Base-by-base conservation (phyloP, 208 protist genomes). In the Endotrypanum monterogeii region DNA sequence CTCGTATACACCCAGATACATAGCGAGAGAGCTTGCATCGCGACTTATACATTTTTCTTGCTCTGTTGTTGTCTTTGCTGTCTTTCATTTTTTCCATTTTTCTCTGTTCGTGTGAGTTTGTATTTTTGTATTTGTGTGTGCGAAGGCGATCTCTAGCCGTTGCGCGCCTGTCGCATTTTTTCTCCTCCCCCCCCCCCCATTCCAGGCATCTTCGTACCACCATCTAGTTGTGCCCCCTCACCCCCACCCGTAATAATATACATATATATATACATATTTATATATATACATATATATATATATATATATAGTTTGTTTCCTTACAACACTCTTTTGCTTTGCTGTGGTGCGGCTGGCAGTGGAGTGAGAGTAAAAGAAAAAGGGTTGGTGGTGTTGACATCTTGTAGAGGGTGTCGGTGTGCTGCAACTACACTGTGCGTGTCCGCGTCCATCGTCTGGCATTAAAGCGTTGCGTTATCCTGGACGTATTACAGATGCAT, bases 291-390 rank as follows among this genome's bases (percentile, higher is more conserved):
- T 65, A 46, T 23, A 39, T 41, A 12, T 65, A 46, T 23, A 39
- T 48, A 23, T 11, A 23, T 37, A 48, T 72, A 67, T 75, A 68
- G 8, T 63, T 60, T n/a, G 9, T 30, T 41, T 61, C 32, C 58
- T 63, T 32, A 41, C 58, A 52, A 28, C 12, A 1, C 6, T 48
- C 66, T 66, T 25, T 30, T 66, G 32, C 41, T 46, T 46, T 28
- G n/a, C 54, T 23, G 41, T 28, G 56, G 25, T 41, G 30, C 28
- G 16, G 30, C 48, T n/a, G n/a, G 14, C 35, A 18, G 23, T 54
- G 32, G 67, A n/a, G n/a, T n/a, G n/a, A n/a, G n/a, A n/a, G n/a
- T n/a, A n/a, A n/a, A n/a, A n/a, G n/a, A n/a, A n/a, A n/a, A n/a
- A n/a, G n/a, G n/a, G n/a, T n/a, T 50, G 11, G 58, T 28, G 37